Percentiles rank a stretch among this genome's conserved stretches.
Evolutionary conservation across 2,329 filamentous ascomycete genomes (phyloP).

Genomic region (Diaporthe sp.): DNA sequence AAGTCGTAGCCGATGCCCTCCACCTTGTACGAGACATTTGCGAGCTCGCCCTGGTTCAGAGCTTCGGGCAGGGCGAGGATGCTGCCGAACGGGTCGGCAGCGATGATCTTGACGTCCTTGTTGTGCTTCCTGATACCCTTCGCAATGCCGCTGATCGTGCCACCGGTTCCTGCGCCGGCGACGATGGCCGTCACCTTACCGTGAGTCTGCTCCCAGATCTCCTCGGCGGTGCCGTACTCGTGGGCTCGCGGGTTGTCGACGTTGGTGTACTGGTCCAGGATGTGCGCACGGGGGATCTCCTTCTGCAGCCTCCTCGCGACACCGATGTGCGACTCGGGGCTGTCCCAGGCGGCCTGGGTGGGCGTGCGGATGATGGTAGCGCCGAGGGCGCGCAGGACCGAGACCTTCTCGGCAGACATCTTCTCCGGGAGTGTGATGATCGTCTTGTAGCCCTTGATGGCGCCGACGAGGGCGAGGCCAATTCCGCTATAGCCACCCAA

Average conservation of each 20-base stretch:
- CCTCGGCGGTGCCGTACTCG: conserved; percentile 93
- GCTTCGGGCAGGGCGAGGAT: conserved; percentile 86
- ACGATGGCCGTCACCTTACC: conserved; percentile 87
- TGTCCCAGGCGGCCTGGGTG: conserved; percentile 94
- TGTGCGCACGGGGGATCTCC: conserved; percentile 97
- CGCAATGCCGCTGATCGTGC: conserved; percentile 92
- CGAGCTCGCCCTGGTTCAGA: conserved; percentile 81
- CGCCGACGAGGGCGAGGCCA: conserved; percentile 91
- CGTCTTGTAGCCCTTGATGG: conserved; percentile 97
- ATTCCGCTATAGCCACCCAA: conserved; percentile 72
- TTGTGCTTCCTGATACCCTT: conserved; percentile 91
- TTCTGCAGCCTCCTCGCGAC: conserved; percentile 91
- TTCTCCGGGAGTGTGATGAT: conserved; percentile 99
- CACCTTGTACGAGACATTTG: conserved; percentile 93
- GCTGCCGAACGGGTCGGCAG: conserved; percentile 92
- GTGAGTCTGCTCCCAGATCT: conserved; percentile 93
- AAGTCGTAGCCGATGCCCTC: conserved; percentile 99
- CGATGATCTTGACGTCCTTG: conserved; percentile 86
- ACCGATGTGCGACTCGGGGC: conserved; percentile 96
- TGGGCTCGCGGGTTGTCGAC: conserved; percentile 92
- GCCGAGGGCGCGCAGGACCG: conserved; percentile 91
- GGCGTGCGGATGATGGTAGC: conserved; percentile 98
- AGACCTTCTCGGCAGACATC: conserved; percentile 99
- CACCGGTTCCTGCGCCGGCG: conserved; percentile 94
- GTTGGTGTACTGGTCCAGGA: conserved; percentile 96